Base-by-base conservation (phyloP, 148 eudicot species). In the Nepenthes mirabilis region DNA sequence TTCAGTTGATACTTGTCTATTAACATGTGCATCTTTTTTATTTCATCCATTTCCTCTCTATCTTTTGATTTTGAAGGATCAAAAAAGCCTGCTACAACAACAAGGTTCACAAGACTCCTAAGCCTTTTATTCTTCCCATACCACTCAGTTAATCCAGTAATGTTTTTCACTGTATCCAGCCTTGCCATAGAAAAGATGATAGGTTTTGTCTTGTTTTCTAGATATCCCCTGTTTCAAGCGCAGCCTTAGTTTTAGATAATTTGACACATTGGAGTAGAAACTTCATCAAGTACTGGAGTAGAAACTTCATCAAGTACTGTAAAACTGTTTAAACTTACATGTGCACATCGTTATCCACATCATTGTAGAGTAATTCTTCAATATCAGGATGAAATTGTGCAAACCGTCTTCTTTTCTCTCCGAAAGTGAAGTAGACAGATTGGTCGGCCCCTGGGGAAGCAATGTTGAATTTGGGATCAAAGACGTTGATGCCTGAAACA, bases 401-500 rank as follows among this genome's bases (percentile, higher is more conserved):
- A 75, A 83, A 79, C n/a, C 97, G 73, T 61, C 66, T 85, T 34
- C 71, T 69, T 36, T 78, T 84, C 56, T 86, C 95, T 2, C 86
- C 76, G 62, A 65, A 63, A 11, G 97, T 90, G 70, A 91, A 91
- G 59, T 87, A 91, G 56, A 91, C 84, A 5, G 90, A 61, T 68
- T 91, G 96, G 67, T 91, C 97, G 1, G 97, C 97, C n/a, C 97
- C 97, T 1, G 97, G 97, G 60, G 97, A 61, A 65, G 90, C 90
- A 61, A 88, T 91, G 73, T 87, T 91, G 78, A 91, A 91, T 64
- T 91, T 91, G 33, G 96, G 94, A 74, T 91, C 96, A 61, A 88
- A 91, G 1, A 91, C 91, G 45, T 77, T 80, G 84, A 91, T 83
- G 56, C 97, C 97, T 5, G 97, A 91, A 66, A 77, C 90, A 52